Conservation (phyloP, 805 yeast species). For the Saccharomycopsis amapae region DNA sequence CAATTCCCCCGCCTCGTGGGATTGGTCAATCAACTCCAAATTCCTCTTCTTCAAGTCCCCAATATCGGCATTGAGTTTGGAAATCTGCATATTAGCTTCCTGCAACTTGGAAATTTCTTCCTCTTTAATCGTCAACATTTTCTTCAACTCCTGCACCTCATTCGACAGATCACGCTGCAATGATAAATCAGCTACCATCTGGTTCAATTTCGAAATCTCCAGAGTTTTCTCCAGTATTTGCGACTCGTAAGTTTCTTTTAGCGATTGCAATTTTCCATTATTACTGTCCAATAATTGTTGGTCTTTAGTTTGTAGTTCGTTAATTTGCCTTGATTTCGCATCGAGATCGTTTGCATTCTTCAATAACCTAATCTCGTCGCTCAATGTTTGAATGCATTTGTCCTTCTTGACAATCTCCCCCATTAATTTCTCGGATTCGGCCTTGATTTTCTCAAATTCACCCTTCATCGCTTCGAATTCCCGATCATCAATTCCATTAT, state of each 20-base stretch:
- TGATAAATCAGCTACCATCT: slow-evolving; percentile 6
- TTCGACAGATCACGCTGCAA: not conserved
- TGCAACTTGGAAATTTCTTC: slow-evolving; percentile 3
- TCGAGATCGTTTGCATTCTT: slow-evolving; percentile 5
- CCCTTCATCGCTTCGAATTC: not conserved
- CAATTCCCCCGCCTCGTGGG: slow-evolving; percentile 5
- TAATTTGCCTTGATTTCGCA: slow-evolving; percentile 5
- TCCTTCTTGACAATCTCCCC: slow-evolving; percentile 12
- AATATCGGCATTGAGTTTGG: slow-evolving; percentile 3
- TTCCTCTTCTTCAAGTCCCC: not conserved
- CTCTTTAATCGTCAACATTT: not conserved
- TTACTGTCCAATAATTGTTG: not conserved
- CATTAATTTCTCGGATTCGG: not conserved
- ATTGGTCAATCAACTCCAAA: not conserved
- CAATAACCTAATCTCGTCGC: slow-evolving; percentile 12
- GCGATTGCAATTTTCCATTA: not conserved
- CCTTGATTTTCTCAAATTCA: slow-evolving; percentile 7
- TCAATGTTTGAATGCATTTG: slow-evolving; percentile 6
- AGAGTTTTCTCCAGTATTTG: slow-evolving; percentile 2
- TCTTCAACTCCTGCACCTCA: not conserved
- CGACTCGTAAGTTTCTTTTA: slow-evolving; percentile 1
- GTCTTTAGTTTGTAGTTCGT: not conserved
- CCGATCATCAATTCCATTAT: not conserved
- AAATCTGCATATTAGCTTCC: not conserved
- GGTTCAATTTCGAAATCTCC: slow-evolving; percentile 7